Conservation (phyloP, 2,329 filamentous ascomycete genomes). For the Xylaria sp. region DNA sequence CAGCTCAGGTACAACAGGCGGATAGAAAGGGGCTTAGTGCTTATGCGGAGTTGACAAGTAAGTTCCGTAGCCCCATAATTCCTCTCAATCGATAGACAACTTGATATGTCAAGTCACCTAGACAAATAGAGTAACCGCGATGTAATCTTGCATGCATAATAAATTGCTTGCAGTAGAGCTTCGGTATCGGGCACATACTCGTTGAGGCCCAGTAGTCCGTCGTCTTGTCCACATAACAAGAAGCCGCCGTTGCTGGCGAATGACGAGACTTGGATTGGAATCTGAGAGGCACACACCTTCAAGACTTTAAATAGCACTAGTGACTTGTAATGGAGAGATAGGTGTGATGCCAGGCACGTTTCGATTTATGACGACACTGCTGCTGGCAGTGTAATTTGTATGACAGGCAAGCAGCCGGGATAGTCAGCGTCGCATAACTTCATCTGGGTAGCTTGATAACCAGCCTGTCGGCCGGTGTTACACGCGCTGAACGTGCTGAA, state of each 20-base stretch:
- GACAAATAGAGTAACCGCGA: neutral
- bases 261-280: neutral
- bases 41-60: no score
- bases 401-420: neutral
- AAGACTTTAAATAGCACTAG: neutral
- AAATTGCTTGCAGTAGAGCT: neutral
- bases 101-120: neutral
- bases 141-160: neutral
- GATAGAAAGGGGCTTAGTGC: no score
- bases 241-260: neutral
- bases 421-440: neutral
- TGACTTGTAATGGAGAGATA: neutral
- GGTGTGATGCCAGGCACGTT: neutral
- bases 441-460: neutral
- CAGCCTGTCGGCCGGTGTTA: neutral
- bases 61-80: no score
- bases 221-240: neutral
- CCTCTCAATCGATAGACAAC: no score
- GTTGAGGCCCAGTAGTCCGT: neutral
- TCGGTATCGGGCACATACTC: neutral
- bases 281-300: neutral
- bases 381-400: neutral
- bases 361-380: no score
- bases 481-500: no score
- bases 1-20: no score